Evolutionary conservation across 2,329 filamentous ascomycete genomes (phyloP), one percentile per base, ranked within the genome.

Genomic region (Plectosphaerella sp.): DNA sequence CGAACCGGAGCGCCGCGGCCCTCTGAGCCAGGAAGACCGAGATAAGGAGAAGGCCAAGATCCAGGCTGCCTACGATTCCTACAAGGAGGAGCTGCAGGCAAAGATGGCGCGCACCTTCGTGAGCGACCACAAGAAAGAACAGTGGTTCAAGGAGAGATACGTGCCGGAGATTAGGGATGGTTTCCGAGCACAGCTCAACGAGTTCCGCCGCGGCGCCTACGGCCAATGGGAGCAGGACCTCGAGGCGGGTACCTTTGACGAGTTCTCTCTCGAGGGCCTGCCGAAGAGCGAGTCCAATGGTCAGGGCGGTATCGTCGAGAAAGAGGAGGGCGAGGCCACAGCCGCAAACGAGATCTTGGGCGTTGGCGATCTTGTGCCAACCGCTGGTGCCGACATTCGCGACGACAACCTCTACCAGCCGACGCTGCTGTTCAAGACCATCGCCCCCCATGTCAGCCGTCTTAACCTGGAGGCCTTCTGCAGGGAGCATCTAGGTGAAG

Each of bases 81-180:
- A 88, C 64, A 86, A 86, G 60, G 84, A 87, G 62, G 83, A 87
- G 36, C 72, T 88, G 2, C 84, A 87, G 61, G 83, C 79, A 4
- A 87, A 85, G 66, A 93, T 96, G 87, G 92, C 94, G 1, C 86
- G 91, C 58, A 78, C 82, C 1, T 99, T 99, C 66, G 94, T 99
- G 42, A 83, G 87, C 48, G 88, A 91, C 61, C 94, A 99, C 71
- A 96, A 96, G 67, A 85, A 86, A 43, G 94, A 99, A 68, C 93
- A 99, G 66, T 99, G 94, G 94, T 99, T 99, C 73, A 90, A 87
- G 61, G 94, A 99, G 71, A 86, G 91, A 66, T 99, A 99, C 62
- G 86, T 95, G 28, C 83, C 90, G 1, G 90, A 94, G 59, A 84
- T 93, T 51, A 80, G 89, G 49, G 86, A 92, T 58, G 78, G 81